These are phyloP conservation scores for Aquilaria agallochum DNA, from an alignment of 441 rosid genomes.

Conservation along the genomic window DNA sequence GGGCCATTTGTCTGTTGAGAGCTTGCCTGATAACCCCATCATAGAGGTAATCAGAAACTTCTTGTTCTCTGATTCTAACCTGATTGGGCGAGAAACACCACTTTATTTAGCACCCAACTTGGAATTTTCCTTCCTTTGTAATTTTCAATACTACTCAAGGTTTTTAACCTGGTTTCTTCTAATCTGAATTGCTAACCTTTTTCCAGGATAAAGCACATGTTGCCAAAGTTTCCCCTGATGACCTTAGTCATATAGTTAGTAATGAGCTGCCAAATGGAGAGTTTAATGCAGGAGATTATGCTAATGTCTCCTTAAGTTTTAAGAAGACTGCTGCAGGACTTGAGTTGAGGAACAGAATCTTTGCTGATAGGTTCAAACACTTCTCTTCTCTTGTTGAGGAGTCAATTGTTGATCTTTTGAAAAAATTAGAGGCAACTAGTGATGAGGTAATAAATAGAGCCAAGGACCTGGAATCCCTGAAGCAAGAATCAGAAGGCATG, in stretches of 20 bases:
- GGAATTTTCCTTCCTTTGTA: neutral
- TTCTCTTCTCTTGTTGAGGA: conserved; percentile 49
- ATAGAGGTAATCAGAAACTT: conserved; percentile 41
- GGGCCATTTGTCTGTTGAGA: conserved; percentile 25
- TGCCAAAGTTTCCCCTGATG: conserved; percentile 33
- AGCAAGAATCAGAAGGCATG: conserved; percentile 39
- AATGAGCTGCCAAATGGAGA: conserved; percentile 34
- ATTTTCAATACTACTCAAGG: no score
- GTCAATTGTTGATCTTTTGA: conserved; percentile 34
- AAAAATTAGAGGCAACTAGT: conserved; percentile 44
- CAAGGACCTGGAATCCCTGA: conserved; percentile 52
- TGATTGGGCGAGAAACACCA: conserved; percentile 8
- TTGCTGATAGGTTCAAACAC: conserved; percentile 41
- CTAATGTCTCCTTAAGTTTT: conserved; percentile 42
- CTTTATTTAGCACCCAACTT: conserved; percentile 5
- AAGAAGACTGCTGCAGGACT: conserved; percentile 47
- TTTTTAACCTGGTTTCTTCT: neutral
- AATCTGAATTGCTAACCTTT: conserved; percentile 4
- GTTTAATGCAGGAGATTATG: conserved; percentile 28
- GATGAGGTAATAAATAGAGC: conserved; percentile 32
- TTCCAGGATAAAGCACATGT: conserved; percentile 48
- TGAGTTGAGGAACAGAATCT: conserved; percentile 42
- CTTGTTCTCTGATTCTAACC: neutral
- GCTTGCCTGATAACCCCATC: conserved; percentile 25
- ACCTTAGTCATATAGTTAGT: conserved; percentile 28